Conservation (phyloP, 2,329 filamentous ascomycete genomes). For the Alternaria atra region DNA sequence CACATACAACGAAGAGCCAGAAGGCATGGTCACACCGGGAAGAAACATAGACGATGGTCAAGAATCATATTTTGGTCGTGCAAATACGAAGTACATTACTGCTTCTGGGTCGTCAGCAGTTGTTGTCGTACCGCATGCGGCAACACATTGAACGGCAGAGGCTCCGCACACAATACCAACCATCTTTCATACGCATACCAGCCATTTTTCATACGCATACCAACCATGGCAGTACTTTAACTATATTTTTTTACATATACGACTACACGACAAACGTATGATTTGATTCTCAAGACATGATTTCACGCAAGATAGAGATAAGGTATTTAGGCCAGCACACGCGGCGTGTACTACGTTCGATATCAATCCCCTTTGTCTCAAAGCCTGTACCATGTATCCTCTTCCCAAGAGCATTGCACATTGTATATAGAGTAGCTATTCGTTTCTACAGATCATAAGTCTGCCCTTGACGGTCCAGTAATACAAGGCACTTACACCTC, state of each 20-base stretch:
- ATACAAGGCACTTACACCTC: too few relatives aligned
- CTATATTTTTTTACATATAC: background rate
- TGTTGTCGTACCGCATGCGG: background rate
- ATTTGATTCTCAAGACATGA: background rate
- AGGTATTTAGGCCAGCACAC: background rate
- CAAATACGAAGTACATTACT: background rate
- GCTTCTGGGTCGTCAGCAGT: background rate
- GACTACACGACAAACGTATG: background rate
- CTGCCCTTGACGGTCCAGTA: too few relatives aligned
- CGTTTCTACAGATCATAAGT: too few relatives aligned
- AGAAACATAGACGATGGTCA: slow-evolving; percentile 11
- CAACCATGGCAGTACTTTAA: background rate
- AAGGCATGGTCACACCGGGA: slow-evolving; percentile 32
- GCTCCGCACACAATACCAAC: background rate
- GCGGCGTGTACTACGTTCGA: background rate
- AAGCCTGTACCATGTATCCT: background rate
- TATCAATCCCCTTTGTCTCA: background rate
- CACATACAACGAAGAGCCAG: slow-evolving; percentile 31
- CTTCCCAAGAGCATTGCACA: background rate
- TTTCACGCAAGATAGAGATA: slow-evolving; percentile 1
- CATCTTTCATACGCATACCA: background rate
- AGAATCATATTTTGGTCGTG: slow-evolving; percentile 6
- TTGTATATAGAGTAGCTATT: background rate
- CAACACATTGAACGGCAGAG: background rate
- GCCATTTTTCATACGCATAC: background rate